phyloP scores from a whole-genome alignment of 2,329 filamentous ascomycete genomes.

The Aureobasidium sp. region DNA sequence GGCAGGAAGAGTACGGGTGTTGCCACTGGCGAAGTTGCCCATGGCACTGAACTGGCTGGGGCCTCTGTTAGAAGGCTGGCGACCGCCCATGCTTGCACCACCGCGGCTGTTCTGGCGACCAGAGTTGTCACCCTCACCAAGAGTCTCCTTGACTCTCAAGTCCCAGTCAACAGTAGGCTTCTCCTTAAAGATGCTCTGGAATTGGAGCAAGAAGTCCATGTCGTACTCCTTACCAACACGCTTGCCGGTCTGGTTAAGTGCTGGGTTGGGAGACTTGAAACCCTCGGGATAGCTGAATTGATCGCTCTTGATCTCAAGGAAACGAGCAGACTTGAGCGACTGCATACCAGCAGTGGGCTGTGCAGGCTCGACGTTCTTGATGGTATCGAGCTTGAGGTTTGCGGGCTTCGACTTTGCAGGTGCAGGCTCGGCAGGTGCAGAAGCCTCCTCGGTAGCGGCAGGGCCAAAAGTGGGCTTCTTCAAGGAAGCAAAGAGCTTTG shows the following conservation, averaged over 20 bases:
- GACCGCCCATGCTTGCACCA: constrained; percentile 43
- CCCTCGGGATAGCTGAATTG: constrained; percentile 70
- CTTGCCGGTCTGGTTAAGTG: constrained; percentile 78
- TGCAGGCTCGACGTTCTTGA: constrained; percentile 78
- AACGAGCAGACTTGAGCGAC: constrained; percentile 83
- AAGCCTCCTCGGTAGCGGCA: constrained; percentile 28
- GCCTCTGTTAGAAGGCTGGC: constrained; percentile 20
- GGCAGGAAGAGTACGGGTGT: constrained; percentile 55
- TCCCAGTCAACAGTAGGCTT: constrained; percentile 94
- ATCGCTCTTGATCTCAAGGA: constrained; percentile 71
- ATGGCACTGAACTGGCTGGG: constrained; percentile 20
- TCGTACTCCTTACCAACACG: constrained; percentile 87
- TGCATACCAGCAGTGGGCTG: constrained; percentile 93
- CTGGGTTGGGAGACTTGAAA: constrained; percentile 84
- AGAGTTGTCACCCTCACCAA: constrained; percentile 44
- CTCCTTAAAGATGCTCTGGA: constrained; percentile 92
- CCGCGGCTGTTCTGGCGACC: constrained; percentile 55
- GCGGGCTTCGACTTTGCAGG: constrained; percentile 73
- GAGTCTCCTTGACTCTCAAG: constrained; percentile 72
- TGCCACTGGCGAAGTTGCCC: constrained; percentile 13
- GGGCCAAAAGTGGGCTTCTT: constrained; percentile 46
- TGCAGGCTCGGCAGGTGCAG: constrained; percentile 32
- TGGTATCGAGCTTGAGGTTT: constrained; percentile 81
- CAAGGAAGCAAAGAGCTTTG: constrained; percentile 39
- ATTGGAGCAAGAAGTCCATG: constrained; percentile 89